Evolutionary conservation across 306 rosid genomes (phyloP).

Genomic region (Rosa persica): DNA sequence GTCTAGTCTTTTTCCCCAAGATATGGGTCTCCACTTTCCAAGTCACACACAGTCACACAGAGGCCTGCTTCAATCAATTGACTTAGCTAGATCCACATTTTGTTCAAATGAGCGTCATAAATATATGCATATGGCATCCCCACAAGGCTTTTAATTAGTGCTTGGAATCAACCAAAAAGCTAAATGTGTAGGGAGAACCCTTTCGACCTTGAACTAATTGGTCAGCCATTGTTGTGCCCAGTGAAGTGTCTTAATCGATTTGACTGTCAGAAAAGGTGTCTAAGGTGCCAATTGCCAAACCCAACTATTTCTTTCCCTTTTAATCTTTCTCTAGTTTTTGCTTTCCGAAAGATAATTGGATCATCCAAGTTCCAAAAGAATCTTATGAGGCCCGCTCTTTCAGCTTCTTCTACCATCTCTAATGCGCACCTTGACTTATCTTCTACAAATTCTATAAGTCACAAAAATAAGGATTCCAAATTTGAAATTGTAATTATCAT

Average conservation of each 20-base stretch:
- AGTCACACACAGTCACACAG: not conserved
- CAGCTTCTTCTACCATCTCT: slow-evolving; percentile 18
- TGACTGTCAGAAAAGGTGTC: slow-evolving; percentile 25
- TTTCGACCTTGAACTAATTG: slow-evolving; percentile 35
- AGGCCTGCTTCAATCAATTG: not conserved
- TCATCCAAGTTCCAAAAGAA: slow-evolving; percentile 43
- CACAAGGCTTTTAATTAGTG: not conserved
- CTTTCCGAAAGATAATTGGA: slow-evolving; percentile 35
- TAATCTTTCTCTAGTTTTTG: slow-evolving; percentile 32
- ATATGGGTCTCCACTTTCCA: not conserved
- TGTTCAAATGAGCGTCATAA: slow-evolving; percentile 1
- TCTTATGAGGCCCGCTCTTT: slow-evolving; percentile 34
- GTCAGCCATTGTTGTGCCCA: slow-evolving; percentile 29
- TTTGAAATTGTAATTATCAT: too few relatives aligned
- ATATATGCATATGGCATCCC: not conserved
- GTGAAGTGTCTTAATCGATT: slow-evolving; percentile 25
- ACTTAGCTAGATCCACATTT: not conserved
- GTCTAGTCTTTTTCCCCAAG: not conserved
- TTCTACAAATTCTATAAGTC: slow-evolving; percentile 8
- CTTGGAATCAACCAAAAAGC: not conserved
- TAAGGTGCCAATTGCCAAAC: slow-evolving; percentile 18
- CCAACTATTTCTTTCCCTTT: slow-evolving; percentile 36
- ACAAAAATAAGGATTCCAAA: not conserved
- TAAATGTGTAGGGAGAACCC: slow-evolving; percentile 6
- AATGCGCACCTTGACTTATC: slow-evolving; percentile 30